Conservation (phyloP, 139 green algal genomes). For the Coccomyxa sp. region DNA sequence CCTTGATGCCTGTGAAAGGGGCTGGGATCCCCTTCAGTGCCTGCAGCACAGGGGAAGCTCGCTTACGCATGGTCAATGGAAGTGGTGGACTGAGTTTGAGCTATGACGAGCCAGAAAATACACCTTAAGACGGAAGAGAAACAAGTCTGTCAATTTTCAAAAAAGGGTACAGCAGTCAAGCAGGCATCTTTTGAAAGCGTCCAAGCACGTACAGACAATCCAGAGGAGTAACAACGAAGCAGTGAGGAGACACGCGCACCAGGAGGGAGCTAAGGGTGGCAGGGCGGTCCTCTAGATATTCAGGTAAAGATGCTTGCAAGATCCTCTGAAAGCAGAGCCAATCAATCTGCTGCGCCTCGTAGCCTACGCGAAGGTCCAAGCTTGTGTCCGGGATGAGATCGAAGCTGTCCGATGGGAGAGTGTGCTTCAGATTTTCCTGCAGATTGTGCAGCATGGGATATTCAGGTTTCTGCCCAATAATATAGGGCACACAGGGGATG, state of each 20-base stretch:
- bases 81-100: background rate
- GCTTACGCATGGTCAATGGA: background rate
- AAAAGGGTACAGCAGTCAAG: background rate
- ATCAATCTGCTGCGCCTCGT: conserved; percentile 22
- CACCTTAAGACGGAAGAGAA: too few species aligned
- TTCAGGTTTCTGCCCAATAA: too few species aligned
- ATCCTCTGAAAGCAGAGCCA: conserved; percentile 14
- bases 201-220: background rate
- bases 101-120: background rate
- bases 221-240: background rate
- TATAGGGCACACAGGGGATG: too few species aligned
- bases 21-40: conserved; percentile 44
- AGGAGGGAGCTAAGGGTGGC: conserved; percentile 13
- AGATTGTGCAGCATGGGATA: background rate
- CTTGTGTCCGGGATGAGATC: conserved; percentile 11
- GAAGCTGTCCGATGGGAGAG: conserved; percentile 7
- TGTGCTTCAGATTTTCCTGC: conserved; percentile 42
- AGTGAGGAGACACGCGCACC: background rate
- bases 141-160: too few species aligned
- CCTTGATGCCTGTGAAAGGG: conserved; percentile 53
- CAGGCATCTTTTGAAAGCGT: background rate
- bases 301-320: conserved; percentile 10
- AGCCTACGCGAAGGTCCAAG: conserved; percentile 23
- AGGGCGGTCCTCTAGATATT: conserved; percentile 1
- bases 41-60: conserved; percentile 16